Conservation (phyloP, 192 early-diverging fungal genomes). For the Phlyctochytrium bullatum region DNA sequence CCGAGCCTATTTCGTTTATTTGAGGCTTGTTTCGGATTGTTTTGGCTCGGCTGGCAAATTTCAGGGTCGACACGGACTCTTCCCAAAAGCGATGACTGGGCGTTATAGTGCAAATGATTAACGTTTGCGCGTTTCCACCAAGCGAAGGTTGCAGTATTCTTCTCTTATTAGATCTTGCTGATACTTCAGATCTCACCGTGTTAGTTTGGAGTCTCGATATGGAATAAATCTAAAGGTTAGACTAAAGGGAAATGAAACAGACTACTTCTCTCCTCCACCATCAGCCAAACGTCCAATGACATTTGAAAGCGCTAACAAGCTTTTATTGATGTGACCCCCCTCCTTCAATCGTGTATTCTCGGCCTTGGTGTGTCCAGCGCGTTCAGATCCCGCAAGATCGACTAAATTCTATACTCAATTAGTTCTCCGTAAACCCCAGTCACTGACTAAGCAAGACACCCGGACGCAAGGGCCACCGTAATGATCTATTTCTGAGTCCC, state of each 20-base stretch:
- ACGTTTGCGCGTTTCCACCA: constrained; percentile 83
- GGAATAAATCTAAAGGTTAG: constrained; percentile 72
- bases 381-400: constrained; percentile 96
- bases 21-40: constrained; percentile 79
- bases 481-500: background rate
- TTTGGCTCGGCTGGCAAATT: constrained; percentile 91
- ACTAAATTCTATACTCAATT: constrained; percentile 71
- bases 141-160: constrained; percentile 91
- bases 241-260: background rate
- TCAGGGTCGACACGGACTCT: constrained; percentile 87
- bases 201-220: constrained; percentile 95
- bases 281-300: constrained; percentile 87
- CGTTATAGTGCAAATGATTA: constrained; percentile 86
- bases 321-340: constrained; percentile 87
- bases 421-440: constrained; percentile 2
- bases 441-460: background rate
- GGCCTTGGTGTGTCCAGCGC: constrained; percentile 64
- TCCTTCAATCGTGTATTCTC: constrained; percentile 88
- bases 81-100: constrained; percentile 38
- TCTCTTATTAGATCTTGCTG: background rate
- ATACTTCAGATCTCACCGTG: constrained; percentile 30
- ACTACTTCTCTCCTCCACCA: constrained; percentile 17
- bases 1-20: constrained; percentile 73
- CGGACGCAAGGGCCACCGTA: background rate
- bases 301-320: constrained; percentile 41